Conservation (phyloP, 2,329 filamentous ascomycete species). For the Fusarium equiseti region DNA sequence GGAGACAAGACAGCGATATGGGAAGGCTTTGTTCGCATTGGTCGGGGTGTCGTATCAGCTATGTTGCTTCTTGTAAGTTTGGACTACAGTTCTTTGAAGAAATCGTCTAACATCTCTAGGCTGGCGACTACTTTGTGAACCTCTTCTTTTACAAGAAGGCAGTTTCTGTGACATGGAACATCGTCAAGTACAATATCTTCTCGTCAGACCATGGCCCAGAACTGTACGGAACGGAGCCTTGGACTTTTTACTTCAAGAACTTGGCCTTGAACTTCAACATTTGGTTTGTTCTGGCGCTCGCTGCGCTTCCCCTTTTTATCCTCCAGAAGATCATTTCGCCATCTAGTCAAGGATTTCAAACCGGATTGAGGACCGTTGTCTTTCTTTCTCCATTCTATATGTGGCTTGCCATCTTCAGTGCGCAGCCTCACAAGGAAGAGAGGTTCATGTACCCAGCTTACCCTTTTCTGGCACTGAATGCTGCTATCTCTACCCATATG, state of each 20-base stretch:
- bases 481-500: slow-evolving; percentile 85
- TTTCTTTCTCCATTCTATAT: slow-evolving; percentile 91
- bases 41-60: slow-evolving; percentile 75
- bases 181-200: slow-evolving; percentile 96
- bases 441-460: slow-evolving; percentile 99
- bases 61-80: slow-evolving; percentile 75
- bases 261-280: slow-evolving; percentile 93
- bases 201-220: slow-evolving; percentile 84
- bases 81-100: accelerated
- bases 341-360: slow-evolving; percentile 73
- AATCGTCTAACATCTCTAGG: slow-evolving; percentile 57
- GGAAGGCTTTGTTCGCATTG: slow-evolving; percentile 69
- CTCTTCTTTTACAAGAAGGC: slow-evolving; percentile 86
- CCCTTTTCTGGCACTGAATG: slow-evolving; percentile 89
- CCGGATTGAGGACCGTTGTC: slow-evolving; percentile 79
- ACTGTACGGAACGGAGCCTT: slow-evolving; percentile 95
- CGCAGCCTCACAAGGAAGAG: slow-evolving; percentile 97
- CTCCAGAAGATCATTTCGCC: slow-evolving; percentile 76
- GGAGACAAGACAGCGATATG: slow-evolving; percentile 70
- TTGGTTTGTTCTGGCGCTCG: slow-evolving; percentile 86
- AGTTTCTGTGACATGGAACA: slow-evolving; percentile 87
- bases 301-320: slow-evolving; percentile 79
- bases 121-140: slow-evolving; percentile 77
- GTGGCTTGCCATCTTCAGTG: slow-evolving; percentile 91
- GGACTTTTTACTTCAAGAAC: slow-evolving; percentile 96